These are phyloP conservation scores for Aspergillus udagawae DNA, from an alignment of 2,329 filamentous ascomycete genomes.

Conservation along the genomic window DNA sequence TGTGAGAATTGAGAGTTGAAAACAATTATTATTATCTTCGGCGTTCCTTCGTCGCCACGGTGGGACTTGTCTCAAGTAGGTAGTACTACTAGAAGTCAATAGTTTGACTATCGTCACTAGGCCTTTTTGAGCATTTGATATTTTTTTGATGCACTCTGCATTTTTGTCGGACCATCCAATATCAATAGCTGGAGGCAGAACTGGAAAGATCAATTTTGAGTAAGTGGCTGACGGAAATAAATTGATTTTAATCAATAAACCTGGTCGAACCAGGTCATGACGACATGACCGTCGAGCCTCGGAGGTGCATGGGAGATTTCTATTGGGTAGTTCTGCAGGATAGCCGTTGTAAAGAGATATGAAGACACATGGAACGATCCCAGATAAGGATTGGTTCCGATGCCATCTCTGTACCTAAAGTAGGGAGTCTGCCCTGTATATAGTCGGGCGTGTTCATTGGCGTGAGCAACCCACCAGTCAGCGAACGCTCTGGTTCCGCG, in stretches of 20 bases:
- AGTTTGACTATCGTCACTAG: background rate
- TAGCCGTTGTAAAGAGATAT: background rate
- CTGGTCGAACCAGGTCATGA: conserved; percentile 10
- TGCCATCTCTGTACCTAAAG: background rate
- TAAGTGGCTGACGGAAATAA: background rate
- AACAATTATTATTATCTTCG: background rate
- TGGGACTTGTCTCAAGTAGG: background rate
- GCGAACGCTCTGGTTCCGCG: background rate
- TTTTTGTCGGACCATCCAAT: background rate
- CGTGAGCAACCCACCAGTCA: background rate
- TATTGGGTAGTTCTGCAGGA: background rate
- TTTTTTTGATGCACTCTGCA: background rate
- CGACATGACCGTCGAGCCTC: conserved; percentile 11
- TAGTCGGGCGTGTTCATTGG: background rate
- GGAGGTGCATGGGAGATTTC: background rate
- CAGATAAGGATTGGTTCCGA: background rate
- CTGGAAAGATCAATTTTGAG: background rate
- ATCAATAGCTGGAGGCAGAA: background rate
- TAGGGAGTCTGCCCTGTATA: too few relatives aligned
- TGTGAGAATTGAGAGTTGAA: background rate
- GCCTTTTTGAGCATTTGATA: too few relatives aligned
- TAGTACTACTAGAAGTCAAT: background rate
- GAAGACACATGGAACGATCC: background rate
- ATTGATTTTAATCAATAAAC: conserved; percentile 4
- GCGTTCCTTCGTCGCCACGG: background rate